Base-by-base conservation (phyloP, 2,329 filamentous ascomycete species). In the Tolypocladium tropicale region DNA sequence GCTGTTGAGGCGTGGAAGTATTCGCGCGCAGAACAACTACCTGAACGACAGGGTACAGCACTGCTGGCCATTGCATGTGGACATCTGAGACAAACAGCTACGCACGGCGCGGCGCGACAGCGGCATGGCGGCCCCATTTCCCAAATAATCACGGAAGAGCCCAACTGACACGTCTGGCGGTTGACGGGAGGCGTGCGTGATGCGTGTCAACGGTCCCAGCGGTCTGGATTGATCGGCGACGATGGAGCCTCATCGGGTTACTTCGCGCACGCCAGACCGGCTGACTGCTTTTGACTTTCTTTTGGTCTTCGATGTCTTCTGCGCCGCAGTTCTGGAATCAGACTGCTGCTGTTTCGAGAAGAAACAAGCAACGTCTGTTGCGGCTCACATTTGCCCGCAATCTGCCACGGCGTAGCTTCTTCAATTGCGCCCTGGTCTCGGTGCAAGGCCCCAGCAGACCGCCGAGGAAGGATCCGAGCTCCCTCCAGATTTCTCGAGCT, bases 211-310 rank as follows among this genome's bases (percentile, higher is more conserved):
- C 49, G 10, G 16, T 55, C 56, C 59, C 58, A 50, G 37, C 34
- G 51, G 53, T 53, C 53, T 56, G 56, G 59, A 54, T 56, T 58
- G 58, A 57, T 60, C 55, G 56, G 55, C 57, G 52, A 52, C 52
- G 53, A 53, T 33, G 39, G 33, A 55, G 32, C 54, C 53, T 55
- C 50, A 52, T 55, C 28, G 6, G 34, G 53, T 48, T 56, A n/a
- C 54, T 4, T 23, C 16, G 36, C 23, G 12, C 53, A 23, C 25
- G 51, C 18, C 21, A 39, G 25, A 28, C 30, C 12, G 18, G 18
- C 30, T 33, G 53, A 48, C 33, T 43, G 37, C 6, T 16, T 32
- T 51, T 36, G 25, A 32, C n/a, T 34, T 41, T n/a, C 30, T 52
- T 52, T 37, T 52, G 50, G 5, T 30, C 16, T 28, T 49, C 46